A percentile compares a stretch with the other conserved stretches of the same genome.
Conservation (phyloP, 1,284 basidiomycete species). For the Trametes hirsuta region DNA sequence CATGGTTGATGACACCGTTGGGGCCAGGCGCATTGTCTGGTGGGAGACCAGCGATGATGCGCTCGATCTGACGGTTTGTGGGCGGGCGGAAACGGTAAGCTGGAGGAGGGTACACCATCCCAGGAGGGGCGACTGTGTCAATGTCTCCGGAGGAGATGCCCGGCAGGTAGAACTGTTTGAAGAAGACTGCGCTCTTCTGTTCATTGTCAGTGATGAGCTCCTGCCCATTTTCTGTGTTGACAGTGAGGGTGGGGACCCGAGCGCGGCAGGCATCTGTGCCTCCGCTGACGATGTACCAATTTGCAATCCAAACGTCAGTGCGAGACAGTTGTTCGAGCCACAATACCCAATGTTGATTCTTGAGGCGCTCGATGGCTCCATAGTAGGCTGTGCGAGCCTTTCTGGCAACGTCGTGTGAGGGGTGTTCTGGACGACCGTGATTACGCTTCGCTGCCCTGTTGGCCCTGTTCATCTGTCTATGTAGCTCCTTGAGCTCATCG, state of each 20-base stretch:
- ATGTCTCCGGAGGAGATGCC: neutral
- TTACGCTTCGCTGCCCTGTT: neutral
- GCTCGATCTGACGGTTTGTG: neutral
- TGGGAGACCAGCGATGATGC: neutral
- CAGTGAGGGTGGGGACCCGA: neutral
- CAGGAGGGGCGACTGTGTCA: neutral
- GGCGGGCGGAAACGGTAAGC: neutral
- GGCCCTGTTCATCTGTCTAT: neutral
- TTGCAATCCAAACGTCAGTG: neutral
- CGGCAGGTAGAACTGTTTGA: neutral
- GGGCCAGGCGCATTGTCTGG: neutral
- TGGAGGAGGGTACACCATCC: neutral
- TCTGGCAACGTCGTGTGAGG: neutral
- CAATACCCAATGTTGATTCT: neutral
- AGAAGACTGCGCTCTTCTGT: neutral
- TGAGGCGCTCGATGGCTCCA: neutral
- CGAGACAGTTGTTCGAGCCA: neutral
- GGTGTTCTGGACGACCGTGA: neutral
- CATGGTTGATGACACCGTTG: neutral
- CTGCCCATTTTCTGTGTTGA: neutral
- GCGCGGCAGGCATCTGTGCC: neutral
- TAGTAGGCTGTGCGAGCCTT: neutral
- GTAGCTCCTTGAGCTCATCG: neutral
- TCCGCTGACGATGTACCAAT: neutral
- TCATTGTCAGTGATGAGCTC: neutral